These are phyloP conservation scores for Apiotrichum sp. DNA, from an alignment of 1,284 basidiomycete species.

Conservation along the genomic window DNA sequence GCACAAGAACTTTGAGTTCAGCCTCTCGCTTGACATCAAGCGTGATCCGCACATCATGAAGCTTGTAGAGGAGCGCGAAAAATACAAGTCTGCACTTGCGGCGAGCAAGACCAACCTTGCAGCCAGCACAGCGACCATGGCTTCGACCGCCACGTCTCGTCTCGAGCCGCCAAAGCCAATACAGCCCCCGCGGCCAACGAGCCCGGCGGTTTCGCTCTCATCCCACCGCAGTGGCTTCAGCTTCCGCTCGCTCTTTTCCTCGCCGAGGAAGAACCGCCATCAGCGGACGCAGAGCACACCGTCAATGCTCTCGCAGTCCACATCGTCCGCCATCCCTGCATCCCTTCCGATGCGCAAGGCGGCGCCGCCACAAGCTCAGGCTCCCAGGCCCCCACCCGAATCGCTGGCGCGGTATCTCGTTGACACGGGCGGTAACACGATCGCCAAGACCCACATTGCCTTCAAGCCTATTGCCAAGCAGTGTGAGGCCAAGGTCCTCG, in stretches of 20 bases:
- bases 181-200: slow-evolving; percentile 39
- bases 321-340: not conserved
- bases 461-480: slow-evolving; percentile 75
- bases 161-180: not conserved
- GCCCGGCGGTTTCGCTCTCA: slow-evolving; percentile 1
- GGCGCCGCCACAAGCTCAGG: slow-evolving; percentile 16
- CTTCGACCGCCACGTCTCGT: not conserved
- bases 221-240: slow-evolving; percentile 1
- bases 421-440: slow-evolving; percentile 58
- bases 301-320: not conserved
- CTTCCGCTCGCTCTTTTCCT: slow-evolving; percentile 6
- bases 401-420: slow-evolving; percentile 77
- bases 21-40: slow-evolving; percentile 72
- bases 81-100: slow-evolving; percentile 25
- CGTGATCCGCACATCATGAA: slow-evolving; percentile 69
- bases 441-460: slow-evolving; percentile 72
- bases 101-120: not conserved
- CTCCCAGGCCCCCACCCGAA: slow-evolving; percentile 35
- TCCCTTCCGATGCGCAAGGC: slow-evolving; percentile 14
- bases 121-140: not conserved
- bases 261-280: slow-evolving; percentile 16
- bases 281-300: slow-evolving; percentile 15
- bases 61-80: slow-evolving; percentile 54
- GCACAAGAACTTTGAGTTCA: slow-evolving; percentile 78
- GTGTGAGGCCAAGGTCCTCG: slow-evolving; percentile 75